Percentiles rank a stretch among this genome's conserved stretches.
Evolutionary conservation across 495 filamentous ascomycete species (phyloP).

Genomic region (Podospora fimiseda): DNA sequence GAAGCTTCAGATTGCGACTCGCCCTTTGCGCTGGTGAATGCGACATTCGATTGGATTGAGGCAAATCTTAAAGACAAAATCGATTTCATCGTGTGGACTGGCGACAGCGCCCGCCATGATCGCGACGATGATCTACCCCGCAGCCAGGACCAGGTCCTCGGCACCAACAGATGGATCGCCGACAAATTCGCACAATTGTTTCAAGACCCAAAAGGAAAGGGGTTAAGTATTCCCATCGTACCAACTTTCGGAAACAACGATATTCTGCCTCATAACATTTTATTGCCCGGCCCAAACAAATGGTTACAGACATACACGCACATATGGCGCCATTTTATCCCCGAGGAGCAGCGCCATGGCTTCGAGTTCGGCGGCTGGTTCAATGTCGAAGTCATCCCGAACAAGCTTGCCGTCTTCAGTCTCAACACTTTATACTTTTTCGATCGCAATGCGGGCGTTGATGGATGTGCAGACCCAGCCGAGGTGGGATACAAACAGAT

Average conservation of each 20-base stretch:
- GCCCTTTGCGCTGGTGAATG: constrained; percentile 71
- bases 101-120: constrained; percentile 92
- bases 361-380: constrained; percentile 95
- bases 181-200: constrained; percentile 72
- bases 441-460: constrained; percentile 81
- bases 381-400: constrained; percentile 82
- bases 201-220: constrained; percentile 39
- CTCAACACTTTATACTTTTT: constrained; percentile 97
- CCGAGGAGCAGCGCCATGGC: constrained; percentile 83
- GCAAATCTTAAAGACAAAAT: constrained; percentile 73
- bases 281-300: constrained; percentile 73
- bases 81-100: constrained; percentile 97
- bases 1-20: constrained; percentile 85
- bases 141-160: constrained; percentile 61
- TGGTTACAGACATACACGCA: constrained; percentile 68
- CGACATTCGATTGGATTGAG: constrained; percentile 89
- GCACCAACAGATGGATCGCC: constrained; percentile 68
- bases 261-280: constrained; percentile 93
- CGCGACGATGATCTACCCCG: constrained; percentile 82
- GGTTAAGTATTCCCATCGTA: constrained; percentile 70
- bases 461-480: constrained; percentile 69
- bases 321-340: constrained; percentile 82
- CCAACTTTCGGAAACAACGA: constrained; percentile 97
- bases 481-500: constrained; percentile 92
- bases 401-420: constrained; percentile 82